Evolutionary conservation across 495 filamentous ascomycete species (phyloP).

Genomic region (Penicillium riverlandense): DNA sequence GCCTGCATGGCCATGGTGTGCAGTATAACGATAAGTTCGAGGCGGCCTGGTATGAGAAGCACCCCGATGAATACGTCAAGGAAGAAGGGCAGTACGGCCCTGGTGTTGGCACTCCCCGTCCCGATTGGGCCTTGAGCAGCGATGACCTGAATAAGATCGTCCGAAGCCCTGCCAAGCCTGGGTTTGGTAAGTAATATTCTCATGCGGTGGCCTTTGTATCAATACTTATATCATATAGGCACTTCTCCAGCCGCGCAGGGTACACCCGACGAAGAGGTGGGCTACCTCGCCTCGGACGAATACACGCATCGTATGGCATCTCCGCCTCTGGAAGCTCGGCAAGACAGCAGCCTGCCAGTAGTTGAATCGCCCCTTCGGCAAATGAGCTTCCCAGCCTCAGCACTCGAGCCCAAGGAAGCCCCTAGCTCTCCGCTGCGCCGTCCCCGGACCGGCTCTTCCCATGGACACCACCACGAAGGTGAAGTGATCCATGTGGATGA

Average conservation of each 20-base stretch:
- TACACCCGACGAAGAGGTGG: constrained; percentile 73
- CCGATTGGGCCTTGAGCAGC: constrained; percentile 83
- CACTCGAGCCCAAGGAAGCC: constrained; percentile 8
- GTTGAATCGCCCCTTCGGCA: constrained; percentile 54
- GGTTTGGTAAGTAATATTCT: constrained; percentile 45
- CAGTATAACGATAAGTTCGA: constrained; percentile 65
- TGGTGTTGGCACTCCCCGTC: constrained; percentile 55
- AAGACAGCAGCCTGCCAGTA: constrained; percentile 32
- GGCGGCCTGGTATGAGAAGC: constrained; percentile 83
- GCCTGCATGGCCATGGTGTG: constrained; percentile 77
- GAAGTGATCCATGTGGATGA: constrained; percentile 73
- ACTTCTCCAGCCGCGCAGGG: constrained; percentile 44
- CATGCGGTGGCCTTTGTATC: neutral
- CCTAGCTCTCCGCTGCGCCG: constrained; percentile 5
- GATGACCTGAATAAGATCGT: constrained; percentile 91
- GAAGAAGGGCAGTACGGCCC: constrained; percentile 68
- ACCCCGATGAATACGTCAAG: constrained; percentile 67
- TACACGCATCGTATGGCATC: constrained; percentile 64
- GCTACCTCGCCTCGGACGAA: constrained; percentile 73
- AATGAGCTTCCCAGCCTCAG: constrained; percentile 39
- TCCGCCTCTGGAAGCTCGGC: constrained; percentile 46
- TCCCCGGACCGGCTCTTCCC: constrained; percentile 6
- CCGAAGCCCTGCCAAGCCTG: constrained; percentile 57
- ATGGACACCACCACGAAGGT: constrained; percentile 34
- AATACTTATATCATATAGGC: constrained; percentile 25